Base-by-base conservation (phyloP, 2,329 filamentous ascomycete genomes). In the Fusarium xylarioides region DNA sequence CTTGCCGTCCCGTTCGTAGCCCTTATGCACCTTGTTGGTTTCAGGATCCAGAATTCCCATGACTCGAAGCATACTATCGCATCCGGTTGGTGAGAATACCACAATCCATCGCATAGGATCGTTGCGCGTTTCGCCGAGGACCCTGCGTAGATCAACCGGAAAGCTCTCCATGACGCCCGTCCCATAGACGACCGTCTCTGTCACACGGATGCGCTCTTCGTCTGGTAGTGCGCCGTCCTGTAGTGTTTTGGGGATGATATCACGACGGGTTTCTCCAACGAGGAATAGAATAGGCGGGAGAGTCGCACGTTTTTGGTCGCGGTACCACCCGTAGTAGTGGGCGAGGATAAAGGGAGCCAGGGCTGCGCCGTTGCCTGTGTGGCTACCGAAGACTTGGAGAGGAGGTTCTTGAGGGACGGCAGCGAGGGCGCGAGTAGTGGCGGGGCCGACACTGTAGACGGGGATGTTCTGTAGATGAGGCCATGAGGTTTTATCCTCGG, bases 231-330 rank as follows among this genome's bases (percentile, higher is more conserved):
- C 76, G 0, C 84, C 79, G 43, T 89, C 87, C 85, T 91, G 93
- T 42, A 98, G 84, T 3, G 90, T 94, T 76, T 89, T 93, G 3
- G 96, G 95, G 71, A 99, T 97, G 73, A 97, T 90, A 80, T 98
- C 96, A 49, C 96, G 86, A 61, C 95, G 89, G 79, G 95, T 93
- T 80, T 98, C 95, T 26, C 96, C 96, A 1, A 97, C 95, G 19
- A 97, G 88, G 80, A 98, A 99, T 2, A 98, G 84, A 10, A 98
- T 81, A 0, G 92, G 88, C 1, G 90, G 90, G 76, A 90, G 90
- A 19, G 74, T 76, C 16, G 79, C 54, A 55, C 81, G 79, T 42
- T 80, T 80, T 40, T 78, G 79, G 47, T 81, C 80, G 34, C 78
- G 71, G 72, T 89, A 87, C 85, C 86, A 87, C 55, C 83, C 77